Evolutionary conservation across 345 rosid genomes (phyloP).

Genomic region (Linum trigynum): DNA sequence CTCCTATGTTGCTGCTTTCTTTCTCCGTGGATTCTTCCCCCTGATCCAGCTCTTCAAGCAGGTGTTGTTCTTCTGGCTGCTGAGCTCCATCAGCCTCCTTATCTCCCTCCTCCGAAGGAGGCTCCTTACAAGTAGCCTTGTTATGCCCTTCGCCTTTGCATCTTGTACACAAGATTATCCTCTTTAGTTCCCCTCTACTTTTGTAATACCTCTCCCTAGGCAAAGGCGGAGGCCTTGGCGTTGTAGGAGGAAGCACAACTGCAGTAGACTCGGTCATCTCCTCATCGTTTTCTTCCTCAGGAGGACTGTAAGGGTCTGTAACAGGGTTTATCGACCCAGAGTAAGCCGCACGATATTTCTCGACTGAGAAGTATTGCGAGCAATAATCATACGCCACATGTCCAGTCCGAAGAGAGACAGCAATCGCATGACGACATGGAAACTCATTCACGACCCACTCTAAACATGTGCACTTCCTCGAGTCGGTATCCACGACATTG

Average conservation of each 20-base stretch:
- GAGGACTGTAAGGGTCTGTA: slow-evolving; percentile 8
- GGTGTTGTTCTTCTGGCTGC: background rate
- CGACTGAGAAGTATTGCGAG: slow-evolving; percentile 48
- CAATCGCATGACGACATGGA: slow-evolving; percentile 79
- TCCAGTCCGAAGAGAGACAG: slow-evolving; percentile 50
- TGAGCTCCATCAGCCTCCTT: background rate
- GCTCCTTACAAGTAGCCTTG: slow-evolving; percentile 70
- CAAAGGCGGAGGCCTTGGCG: slow-evolving; percentile 31
- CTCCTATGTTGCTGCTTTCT: background rate
- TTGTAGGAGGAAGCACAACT: slow-evolving; percentile 52
- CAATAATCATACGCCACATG: slow-evolving; percentile 52
- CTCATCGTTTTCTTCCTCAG: slow-evolving; percentile 24
- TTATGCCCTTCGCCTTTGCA: slow-evolving; percentile 85
- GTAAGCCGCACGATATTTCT: slow-evolving; percentile 45
- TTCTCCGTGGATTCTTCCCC: background rate
- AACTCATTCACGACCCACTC: slow-evolving; percentile 62
- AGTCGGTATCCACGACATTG: slow-evolving; percentile 58
- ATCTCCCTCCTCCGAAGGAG: background rate
- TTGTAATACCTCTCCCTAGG: slow-evolving; percentile 38
- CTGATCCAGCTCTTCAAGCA: background rate
- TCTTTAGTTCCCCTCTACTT: slow-evolving; percentile 35
- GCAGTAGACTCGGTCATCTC: slow-evolving; percentile 15
- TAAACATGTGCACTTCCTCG: slow-evolving; percentile 59
- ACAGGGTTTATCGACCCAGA: slow-evolving; percentile 42
- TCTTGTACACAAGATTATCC: slow-evolving; percentile 53